phyloP scores from a whole-genome alignment of 2,329 filamentous ascomycete species.

The Penicillium italicum region DNA sequence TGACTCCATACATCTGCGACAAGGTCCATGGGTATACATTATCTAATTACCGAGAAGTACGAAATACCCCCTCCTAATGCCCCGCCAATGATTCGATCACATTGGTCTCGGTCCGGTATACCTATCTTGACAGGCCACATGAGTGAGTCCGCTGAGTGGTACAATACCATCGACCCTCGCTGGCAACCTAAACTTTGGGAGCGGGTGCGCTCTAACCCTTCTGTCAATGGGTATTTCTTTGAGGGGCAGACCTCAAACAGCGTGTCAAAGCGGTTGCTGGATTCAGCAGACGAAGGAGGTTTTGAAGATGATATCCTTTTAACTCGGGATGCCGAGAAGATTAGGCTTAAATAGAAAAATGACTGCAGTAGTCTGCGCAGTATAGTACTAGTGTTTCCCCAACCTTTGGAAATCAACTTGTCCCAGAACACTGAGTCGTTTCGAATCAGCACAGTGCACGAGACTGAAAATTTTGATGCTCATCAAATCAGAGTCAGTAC shows the following conservation, averaged over 20 bases:
- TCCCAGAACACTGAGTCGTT: background rate
- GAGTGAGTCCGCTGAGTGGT: background rate
- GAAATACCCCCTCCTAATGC: background rate
- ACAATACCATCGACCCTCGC: background rate
- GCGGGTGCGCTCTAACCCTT: background rate
- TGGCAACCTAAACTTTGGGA: background rate
- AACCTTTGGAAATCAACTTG: background rate
- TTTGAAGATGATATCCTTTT: too few species aligned
- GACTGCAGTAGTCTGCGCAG: background rate
- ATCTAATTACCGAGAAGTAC: background rate
- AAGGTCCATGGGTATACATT: background rate
- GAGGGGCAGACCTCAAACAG: background rate
- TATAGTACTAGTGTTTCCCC: background rate
- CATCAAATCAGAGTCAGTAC: background rate
- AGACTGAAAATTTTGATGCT: background rate
- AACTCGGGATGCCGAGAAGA: background rate
- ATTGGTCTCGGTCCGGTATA: background rate
- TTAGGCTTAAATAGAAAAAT: background rate
- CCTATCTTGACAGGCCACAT: background rate
- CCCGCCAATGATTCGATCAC: background rate
- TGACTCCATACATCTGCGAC: background rate
- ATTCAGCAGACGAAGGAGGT: background rate
- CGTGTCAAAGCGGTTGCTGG: background rate
- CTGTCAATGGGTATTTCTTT: background rate
- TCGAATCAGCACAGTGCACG: background rate